These are phyloP conservation scores for Mollisia scopiformis DNA, from an alignment of 2,329 filamentous ascomycete species.

Conservation along the genomic window DNA sequence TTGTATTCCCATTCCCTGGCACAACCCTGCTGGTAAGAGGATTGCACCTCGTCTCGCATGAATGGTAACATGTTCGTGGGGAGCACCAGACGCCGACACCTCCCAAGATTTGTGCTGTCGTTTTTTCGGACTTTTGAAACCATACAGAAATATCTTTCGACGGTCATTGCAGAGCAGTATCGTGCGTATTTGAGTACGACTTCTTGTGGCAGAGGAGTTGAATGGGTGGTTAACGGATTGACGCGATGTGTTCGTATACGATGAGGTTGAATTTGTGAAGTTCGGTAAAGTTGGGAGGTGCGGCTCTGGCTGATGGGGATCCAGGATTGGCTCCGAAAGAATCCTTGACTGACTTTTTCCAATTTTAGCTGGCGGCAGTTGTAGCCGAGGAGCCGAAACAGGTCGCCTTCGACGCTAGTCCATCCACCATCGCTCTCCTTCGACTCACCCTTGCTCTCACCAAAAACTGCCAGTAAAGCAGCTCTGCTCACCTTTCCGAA, in stretches of 20 bases:
- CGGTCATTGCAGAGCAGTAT: not conserved
- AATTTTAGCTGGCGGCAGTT: conserved; percentile 2
- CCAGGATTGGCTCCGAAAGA: not conserved
- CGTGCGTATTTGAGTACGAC: not conserved
- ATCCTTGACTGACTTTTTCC: not conserved
- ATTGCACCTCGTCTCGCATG: not conserved
- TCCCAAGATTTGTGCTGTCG: too few relatives aligned
- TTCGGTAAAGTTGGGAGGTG: not conserved
- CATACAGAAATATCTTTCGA: not conserved
- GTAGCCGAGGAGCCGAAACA: conserved; percentile 7
- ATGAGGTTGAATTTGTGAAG: not conserved
- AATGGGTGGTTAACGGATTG: too few relatives aligned
- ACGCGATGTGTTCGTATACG: not conserved
- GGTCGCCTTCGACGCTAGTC: conserved; percentile 3
- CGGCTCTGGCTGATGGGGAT: not conserved
- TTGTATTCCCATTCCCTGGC: not conserved
- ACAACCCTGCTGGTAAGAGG: not conserved
- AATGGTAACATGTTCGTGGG: not conserved
- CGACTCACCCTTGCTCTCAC: conserved; percentile 4
- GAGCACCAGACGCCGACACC: not conserved
- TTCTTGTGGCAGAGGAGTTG: not conserved
- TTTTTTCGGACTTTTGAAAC: not conserved
- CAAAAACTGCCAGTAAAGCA: not conserved
- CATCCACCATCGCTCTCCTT: too few relatives aligned
- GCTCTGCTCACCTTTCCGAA: conserved; percentile 3